Base-by-base conservation (phyloP, 2,329 filamentous ascomycete genomes). In the Taxawa tesnikishii region DNA sequence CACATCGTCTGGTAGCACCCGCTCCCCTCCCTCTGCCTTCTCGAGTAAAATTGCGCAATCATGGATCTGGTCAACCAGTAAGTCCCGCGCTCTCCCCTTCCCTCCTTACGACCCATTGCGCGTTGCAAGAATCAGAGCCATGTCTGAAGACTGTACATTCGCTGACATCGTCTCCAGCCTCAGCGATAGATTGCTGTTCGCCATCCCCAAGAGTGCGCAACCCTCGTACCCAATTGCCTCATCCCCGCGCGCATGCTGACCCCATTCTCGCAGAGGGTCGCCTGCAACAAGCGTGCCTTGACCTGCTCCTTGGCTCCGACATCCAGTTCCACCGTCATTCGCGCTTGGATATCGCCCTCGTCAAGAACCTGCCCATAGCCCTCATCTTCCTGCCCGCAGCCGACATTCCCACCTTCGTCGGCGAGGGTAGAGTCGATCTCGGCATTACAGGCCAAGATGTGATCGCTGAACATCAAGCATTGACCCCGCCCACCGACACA, bases 341-440 rank as follows among this genome's bases (percentile, higher is more conserved):
- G 56, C 80, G 90, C 37, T 82, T 96, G 49, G 90, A 98, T 58
- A 94, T 98, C 52, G 90, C 90, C 11, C 78, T 98, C 15, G 90
- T 96, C 53, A 93, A 94, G 68, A 98, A 98, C 62, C 75, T 90
- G 16, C 83, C 83, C 21, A 84, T 98, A 48, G 90, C 90, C 11
- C 81, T 98, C 38, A 78, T 98, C 53, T 98, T 98, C 67, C 80
- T 98, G 15, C 90, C 90, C 17, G 90, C 88, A 23, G 87, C 85
- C 44, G 90, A 98, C 56, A 98, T 98, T 52, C 90, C 90, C 4
- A 94, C 85, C 24, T 96, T 96, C 53, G 87, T 98, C 29, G 88
- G 88, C 36, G 87, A 96, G 61, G 90, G 90, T 37, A 79, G 79
- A 40, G 84, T 94, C 29, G 87, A 94, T 52, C 68, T 98, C 11